Base-by-base conservation (phyloP, 305 asterid species). In the Caryopteris hybrid region DNA sequence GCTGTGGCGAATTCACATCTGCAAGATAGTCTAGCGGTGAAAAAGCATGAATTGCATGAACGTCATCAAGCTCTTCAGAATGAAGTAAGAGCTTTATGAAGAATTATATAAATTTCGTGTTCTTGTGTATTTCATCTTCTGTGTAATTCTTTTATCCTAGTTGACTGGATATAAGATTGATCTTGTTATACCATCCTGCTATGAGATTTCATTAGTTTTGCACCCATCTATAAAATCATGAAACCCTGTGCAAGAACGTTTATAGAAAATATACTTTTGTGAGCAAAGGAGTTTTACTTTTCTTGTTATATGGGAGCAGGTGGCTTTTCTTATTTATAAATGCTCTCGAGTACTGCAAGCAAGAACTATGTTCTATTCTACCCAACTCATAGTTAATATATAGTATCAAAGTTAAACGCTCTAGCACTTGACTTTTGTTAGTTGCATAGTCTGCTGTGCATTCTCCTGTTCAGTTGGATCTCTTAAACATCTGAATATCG, bases 21-120 rank as follows among this genome's bases (percentile, higher is more conserved):
- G 78, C 83, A 79, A 78, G 92, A 87, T 66, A 72, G 80, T 69
- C 72, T 95, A 68, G 88, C 77, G 75, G 77, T 59, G 55, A 79
- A 86, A 73, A 95, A 90, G 90, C 82, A 75, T 74, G 85, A 86
- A 67, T 68, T 92, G 84, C 85, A 66, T 46, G 89, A 84, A 71
- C 89, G 82, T 18, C 97, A 95, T 52, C 66, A 81, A 62, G 86
- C 83, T 80, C 98, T 95, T 68, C 94, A 89, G 81, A 84, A 86
- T 76, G 97, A 95, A 60, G 99, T 95, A 85, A 67, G 86, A 63
- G 64, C 72, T 69, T 54, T 22, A 20, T 39, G 20, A 58, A 68
- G 61, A 64, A 8, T 41, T 53, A 7, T 2, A 27, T 54, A 2
- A 7, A 41, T 25, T 17, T 34, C 31, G 8, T 69, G 12, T 41